Evolutionary conservation across 352 stramenopile genomes (phyloP), one percentile per base, ranked within the genome.

Genomic region (Elongisporangium undulatum): DNA sequence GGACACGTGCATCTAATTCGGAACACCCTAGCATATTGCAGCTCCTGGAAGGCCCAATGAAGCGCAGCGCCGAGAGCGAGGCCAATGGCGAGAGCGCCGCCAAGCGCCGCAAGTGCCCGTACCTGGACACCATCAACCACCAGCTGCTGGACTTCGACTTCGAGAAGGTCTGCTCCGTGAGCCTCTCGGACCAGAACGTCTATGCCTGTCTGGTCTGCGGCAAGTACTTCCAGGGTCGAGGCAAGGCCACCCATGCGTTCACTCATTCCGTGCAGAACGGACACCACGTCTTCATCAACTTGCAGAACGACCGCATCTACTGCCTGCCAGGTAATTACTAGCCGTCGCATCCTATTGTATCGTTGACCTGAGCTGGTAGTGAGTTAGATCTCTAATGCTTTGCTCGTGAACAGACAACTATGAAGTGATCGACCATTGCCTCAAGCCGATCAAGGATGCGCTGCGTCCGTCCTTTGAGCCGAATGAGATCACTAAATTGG

Each of bases 141-240:
- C 90, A 98, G 55, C 65, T 98, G 53, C 82, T 99, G 45, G 97
- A 99, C 72, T 99, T 99, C 74, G 97, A 99, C 79, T 99, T 99
- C 58, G 95, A 99, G 74, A 99, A 98, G 63, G 82, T 98, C 3
- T 99, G 97, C 81, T 98, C 90, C 53, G 77, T 99, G 38, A 98
- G 91, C 20, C 78, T 99, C 29, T 95, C 87, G 19, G 97, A 98
- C 63, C 86, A 98, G 49, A 98, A 99, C 75, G 96, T 99, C 21
- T 99, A 99, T 74, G 90, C 85, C 19, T 99, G 98, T 74, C 86
- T 99, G 10, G 96, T 99, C 16, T 99, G 98, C 67, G 98, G 98
- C 60, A 99, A 99, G 67, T 99, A 98, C 77, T 99, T 99, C 69
- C 92, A 98, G 49, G 98, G 97, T 34, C 77, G 89, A 52, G 94